Evolutionary conservation across 257 asterid species (phyloP), one percentile per base, ranked within the genome.

Genomic region (Euphrasia confusa): DNA sequence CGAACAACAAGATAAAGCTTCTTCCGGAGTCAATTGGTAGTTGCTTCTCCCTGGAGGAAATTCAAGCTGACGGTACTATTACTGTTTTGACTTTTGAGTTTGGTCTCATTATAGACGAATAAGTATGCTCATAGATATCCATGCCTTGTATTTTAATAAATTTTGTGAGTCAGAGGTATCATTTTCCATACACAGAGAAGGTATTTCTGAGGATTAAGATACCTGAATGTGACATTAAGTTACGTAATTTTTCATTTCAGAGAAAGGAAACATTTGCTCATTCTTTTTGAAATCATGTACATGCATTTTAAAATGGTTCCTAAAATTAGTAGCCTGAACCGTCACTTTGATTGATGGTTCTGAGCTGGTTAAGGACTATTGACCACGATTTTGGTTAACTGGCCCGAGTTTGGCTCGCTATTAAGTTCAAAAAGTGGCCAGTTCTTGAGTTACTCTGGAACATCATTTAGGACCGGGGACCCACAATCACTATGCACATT

Each of bases 21-120:
- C 90, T 92, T 57, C 97, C 99, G 0, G 97, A 92, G 74, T 92
- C 99, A 58, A 81, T 89, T 72, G 99, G 99, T 60, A 86, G 96
- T 76, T 92, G 98, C 77, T 89, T 77, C 77, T 89, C 97, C 37
- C 77, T 92, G 69, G 99, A 92, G 77, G 99, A 92, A 77, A 82
- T 92, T 65, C 99, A 89, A 72, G 99, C 97, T 65, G 83, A 92
- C 71, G 98, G 98, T 92, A 89, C 67, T 37, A 7, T 17, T 44
- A 26, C 26, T 61, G 26, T 24, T 24, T 45, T 61, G 18, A 39
- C 39, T 17, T 40, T 37, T 61, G 18, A 39, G 54, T 17, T 40
- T 37, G 17, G 44, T 40, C 54, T 60, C 65, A 40, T 39, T 17
- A 40, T 35, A 10, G 32, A 18, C 26, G 37, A 17, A 54, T 13